Base-by-base conservation (phyloP, 2,329 filamentous ascomycete species). In the Phialocephala subalpina region DNA sequence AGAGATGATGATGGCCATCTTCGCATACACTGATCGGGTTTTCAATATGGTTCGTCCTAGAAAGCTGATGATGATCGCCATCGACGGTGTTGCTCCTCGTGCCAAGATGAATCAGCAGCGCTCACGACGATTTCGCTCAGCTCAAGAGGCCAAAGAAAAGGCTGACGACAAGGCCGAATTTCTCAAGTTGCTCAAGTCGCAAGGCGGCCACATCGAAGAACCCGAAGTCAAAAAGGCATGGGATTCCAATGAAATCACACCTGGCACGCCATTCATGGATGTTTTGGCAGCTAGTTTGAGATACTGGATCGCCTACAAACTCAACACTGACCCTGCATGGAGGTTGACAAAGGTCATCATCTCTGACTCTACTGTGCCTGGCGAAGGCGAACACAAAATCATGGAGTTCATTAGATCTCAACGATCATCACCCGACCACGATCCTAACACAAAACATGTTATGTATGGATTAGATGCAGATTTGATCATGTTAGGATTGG, bases 51-150 rank as follows among this genome's bases (percentile, higher is more conserved):
- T 97, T 71, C 92, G 96, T 67, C 96, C 96, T 11, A 90, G 96
- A 73, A 98, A 97, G 81, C 82, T 99, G 58, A 86, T 99, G 63
- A 96, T 98, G 92, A 97, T 99, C 76, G 96, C 96, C 75, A 94
- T 99, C 78, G 96, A 99, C 81, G 96, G 96, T 77, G 96, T 99
- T 70, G 96, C 96, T 4, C 97, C 96, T 56, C 92, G 96, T 78
- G 97, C 97, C 66, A 99, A 99, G 81, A 99, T 99, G 96, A 99
- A 99, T 78, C 97, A 99, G 78, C 96, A 99, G 81, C 93, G 96
- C 68, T 97, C 96, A 49, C 89, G 96, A 79, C 93, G 96, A 75
- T 99, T 99, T 81, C 91, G 96, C 68, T 92, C 95, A 25, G 96
- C 94, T 1, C 93, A 95, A 78, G 96, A 99, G 78, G 96, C 96